phyloP scores from a whole-genome alignment of 345 rosid genomes.

The Citropsis articulata region DNA sequence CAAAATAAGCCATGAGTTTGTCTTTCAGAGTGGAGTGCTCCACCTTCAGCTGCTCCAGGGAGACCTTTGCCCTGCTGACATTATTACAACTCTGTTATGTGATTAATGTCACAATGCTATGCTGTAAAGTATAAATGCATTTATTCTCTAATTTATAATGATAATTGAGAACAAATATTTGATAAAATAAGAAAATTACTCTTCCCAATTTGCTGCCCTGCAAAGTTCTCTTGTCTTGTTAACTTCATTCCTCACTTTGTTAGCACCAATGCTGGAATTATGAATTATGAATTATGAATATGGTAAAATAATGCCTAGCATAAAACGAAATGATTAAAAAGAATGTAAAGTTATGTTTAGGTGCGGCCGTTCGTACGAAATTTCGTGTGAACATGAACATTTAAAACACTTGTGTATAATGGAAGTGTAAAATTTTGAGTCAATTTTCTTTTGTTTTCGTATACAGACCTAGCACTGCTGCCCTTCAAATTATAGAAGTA shows the following conservation, averaged over 20 bases:
- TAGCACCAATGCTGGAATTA: slow-evolving; percentile 31
- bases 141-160: too few relatives aligned
- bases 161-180: background rate
- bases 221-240: background rate
- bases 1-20: slow-evolving; percentile 27
- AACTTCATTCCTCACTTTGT: slow-evolving; percentile 15
- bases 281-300: background rate
- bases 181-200: slow-evolving; percentile 18
- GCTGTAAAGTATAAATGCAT: too few relatives aligned
- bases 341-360: background rate
- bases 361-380: too few relatives aligned
- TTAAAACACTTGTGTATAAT: too few relatives aligned
- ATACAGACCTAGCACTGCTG: slow-evolving; percentile 22
- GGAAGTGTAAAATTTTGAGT: background rate
- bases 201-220: slow-evolving; percentile 7
- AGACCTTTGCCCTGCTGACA: slow-evolving; percentile 14
- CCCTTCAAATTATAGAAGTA: slow-evolving; percentile 24
- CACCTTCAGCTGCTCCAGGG: slow-evolving; percentile 16
- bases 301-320: background rate
- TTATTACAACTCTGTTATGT: background rate
- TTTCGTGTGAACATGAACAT: too few relatives aligned
- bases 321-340: background rate
- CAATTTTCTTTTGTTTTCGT: background rate
- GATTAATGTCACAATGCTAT: too few relatives aligned
- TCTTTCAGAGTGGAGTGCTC: slow-evolving; percentile 19